Evolutionary conservation across 805 yeast genomes (phyloP).

Genomic region (Metschnikowia proteae): DNA sequence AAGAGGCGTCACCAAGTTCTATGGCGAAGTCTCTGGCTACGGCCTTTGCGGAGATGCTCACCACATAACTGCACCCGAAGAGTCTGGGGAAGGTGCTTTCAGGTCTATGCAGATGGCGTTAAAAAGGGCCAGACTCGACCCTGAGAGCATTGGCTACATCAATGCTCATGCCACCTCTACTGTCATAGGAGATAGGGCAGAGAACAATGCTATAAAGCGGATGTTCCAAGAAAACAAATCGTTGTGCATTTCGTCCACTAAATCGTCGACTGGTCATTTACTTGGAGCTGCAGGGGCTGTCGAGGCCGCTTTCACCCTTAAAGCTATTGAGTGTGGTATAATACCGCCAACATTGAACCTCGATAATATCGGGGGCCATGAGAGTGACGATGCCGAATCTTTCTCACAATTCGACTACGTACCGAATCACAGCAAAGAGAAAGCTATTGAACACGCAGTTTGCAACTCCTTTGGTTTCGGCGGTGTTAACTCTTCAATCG

Average conservation of each 20-base stretch:
- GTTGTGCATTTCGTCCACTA: slow-evolving; percentile 70
- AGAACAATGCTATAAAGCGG: slow-evolving; percentile 64
- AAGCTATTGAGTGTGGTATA: slow-evolving; percentile 53
- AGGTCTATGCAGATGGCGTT: slow-evolving; percentile 81
- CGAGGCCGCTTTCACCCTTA: slow-evolving; percentile 76
- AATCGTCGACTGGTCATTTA: slow-evolving; percentile 91
- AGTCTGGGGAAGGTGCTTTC: slow-evolving; percentile 78
- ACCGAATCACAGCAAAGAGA: slow-evolving; percentile 40
- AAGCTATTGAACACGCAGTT: slow-evolving; percentile 54
- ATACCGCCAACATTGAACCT: slow-evolving; percentile 85
- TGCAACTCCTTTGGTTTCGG: slow-evolving; percentile 97
- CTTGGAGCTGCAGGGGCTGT: slow-evolving; percentile 96
- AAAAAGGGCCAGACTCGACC: slow-evolving; percentile 43
- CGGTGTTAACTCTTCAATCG: slow-evolving; percentile 83
- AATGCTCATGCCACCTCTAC: slow-evolving; percentile 99
- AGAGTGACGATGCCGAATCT: slow-evolving; percentile 38
- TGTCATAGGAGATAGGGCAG: slow-evolving; percentile 82
- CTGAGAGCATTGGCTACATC: slow-evolving; percentile 61
- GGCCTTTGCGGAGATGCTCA: slow-evolving; percentile 90
- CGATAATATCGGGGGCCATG: slow-evolving; percentile 46
- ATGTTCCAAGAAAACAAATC: slow-evolving; percentile 41
- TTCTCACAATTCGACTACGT: slow-evolving; percentile 58
- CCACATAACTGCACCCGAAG: slow-evolving; percentile 89
- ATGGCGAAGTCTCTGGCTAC: slow-evolving; percentile 82
- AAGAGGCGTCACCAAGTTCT: slow-evolving; percentile 54